Conservation (phyloP, 805 yeast species). For the Myxozyma sirexii region DNA sequence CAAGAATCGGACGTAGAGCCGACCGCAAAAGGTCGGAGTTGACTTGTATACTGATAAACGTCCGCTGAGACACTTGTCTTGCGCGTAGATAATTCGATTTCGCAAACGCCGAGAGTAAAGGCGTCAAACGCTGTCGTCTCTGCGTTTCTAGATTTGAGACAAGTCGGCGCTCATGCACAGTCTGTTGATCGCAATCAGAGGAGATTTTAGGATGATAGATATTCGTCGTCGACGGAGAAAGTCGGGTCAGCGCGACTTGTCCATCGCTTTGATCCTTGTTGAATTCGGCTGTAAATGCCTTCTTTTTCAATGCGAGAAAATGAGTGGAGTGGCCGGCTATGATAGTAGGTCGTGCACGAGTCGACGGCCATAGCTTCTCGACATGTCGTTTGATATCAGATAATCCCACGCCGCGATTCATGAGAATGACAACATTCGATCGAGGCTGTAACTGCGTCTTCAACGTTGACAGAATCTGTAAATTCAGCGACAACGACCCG, state of each 20-base stretch:
- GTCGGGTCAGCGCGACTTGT: constrained; percentile 3
- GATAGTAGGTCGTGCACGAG: constrained; percentile 4
- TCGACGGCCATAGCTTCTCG: constrained; percentile 4
- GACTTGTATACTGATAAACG: constrained; percentile 1
- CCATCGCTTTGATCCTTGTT: constrained; percentile 4
- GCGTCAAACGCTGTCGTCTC: constrained; percentile 4
- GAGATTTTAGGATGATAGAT: too few relatives aligned
- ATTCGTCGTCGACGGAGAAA: background rate
- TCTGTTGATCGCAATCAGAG: background rate
- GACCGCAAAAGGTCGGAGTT: background rate
- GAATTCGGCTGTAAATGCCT: background rate
- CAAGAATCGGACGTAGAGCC: constrained; percentile 2
- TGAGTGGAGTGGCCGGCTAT: constrained; percentile 5
- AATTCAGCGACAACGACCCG: background rate
- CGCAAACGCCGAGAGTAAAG: constrained; percentile 1
- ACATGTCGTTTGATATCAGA: constrained; percentile 5
- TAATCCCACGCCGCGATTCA: constrained; percentile 7
- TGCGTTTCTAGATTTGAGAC: background rate
- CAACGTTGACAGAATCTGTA: background rate
- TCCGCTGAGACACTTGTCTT: constrained; percentile 7
- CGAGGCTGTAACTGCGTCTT: background rate
- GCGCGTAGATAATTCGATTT: constrained; percentile 2
- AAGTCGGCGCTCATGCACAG: background rate
- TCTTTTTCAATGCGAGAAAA: background rate
- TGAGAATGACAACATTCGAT: constrained; percentile 1